Percentiles rank a stretch among this genome's conserved stretches.
Evolutionary conservation across 495 filamentous ascomycete genomes (phyloP).

Genomic region (Penicillium nucicola): DNA sequence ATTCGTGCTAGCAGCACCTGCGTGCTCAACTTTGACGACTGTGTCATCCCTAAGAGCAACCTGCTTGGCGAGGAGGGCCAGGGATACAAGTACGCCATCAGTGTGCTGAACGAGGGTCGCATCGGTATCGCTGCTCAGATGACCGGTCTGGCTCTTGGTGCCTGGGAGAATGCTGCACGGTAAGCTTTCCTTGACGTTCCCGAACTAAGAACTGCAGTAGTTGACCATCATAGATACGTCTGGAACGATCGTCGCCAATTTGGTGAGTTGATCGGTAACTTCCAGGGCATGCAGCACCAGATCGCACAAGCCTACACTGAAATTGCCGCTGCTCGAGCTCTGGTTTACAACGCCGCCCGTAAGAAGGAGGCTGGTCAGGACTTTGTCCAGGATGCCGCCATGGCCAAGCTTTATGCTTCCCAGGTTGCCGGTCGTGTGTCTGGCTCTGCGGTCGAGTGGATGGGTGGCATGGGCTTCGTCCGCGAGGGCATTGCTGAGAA

Average conservation of each 20-base stretch:
- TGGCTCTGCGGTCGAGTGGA: constrained; percentile 91
- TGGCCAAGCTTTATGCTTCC: constrained; percentile 94
- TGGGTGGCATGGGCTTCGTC: constrained; percentile 98
- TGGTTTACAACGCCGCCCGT: constrained; percentile 94
- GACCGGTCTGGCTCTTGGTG: constrained; percentile 93
- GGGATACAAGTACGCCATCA: constrained; percentile 97
- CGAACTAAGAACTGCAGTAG: not conserved
- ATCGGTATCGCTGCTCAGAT: constrained; percentile 99
- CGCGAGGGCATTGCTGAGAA: constrained; percentile 97
- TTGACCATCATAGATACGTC: constrained; percentile 53
- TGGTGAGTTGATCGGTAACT: constrained; percentile 84
- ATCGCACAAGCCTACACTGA: constrained; percentile 94
- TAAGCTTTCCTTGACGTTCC: constrained; percentile 34
- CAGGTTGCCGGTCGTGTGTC: constrained; percentile 90
- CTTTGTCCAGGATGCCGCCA: constrained; percentile 93
- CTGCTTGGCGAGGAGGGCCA: constrained; percentile 84
- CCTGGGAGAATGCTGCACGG: constrained; percentile 92
- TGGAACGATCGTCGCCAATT: constrained; percentile 99
- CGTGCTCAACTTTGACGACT: constrained; percentile 96
- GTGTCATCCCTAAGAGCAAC: constrained; percentile 82
- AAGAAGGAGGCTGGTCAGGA: constrained; percentile 97
- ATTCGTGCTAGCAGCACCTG: constrained; percentile 95
- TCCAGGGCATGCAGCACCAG: constrained; percentile 99
- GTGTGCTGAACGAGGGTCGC: constrained; percentile 92
- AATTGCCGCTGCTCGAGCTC: constrained; percentile 82